Evolutionary conservation across 306 rosid species (phyloP).

Genomic region (Prinsepia uniflora): DNA sequence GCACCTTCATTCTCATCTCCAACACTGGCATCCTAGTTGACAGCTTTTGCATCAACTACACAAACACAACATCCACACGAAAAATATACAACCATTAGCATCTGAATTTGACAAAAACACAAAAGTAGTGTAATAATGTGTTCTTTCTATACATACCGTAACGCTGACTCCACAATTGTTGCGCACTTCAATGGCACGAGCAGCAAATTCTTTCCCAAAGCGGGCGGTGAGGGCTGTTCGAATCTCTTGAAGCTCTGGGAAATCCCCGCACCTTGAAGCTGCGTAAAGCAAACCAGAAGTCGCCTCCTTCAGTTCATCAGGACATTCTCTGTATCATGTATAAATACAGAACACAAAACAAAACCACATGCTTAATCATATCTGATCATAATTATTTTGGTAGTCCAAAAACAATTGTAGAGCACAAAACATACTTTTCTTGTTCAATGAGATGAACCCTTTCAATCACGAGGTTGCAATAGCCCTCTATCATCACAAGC

Average conservation of each 20-base stretch:
- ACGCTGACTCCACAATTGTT: constrained; percentile 67
- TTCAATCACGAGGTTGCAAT: constrained; percentile 61
- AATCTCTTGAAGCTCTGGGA: constrained; percentile 87
- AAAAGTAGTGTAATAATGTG: too few relatives aligned
- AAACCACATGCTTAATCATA: not conserved
- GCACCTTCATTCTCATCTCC: constrained; percentile 65
- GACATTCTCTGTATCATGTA: constrained; percentile 56
- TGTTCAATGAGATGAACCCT: constrained; percentile 74
- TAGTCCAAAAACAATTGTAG: not conserved
- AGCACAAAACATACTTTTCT: constrained; percentile 45
- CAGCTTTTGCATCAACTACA: constrained; percentile 61
- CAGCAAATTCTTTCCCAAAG: constrained; percentile 71
- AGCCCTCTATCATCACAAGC: constrained; percentile 63
- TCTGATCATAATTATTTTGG: not conserved
- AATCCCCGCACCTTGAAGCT: constrained; percentile 90
- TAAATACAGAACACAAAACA: not conserved
- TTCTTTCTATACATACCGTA: constrained; percentile 29
- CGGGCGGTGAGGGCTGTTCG: constrained; percentile 53
- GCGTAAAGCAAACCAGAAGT: constrained; percentile 64
- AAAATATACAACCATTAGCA: not conserved
- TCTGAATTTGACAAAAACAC: not conserved
- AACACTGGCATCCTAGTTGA: constrained; percentile 61
- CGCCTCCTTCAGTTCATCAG: constrained; percentile 72
- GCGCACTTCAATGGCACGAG: constrained; percentile 61
- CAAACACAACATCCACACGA: constrained; percentile 15